phyloP scores from a whole-genome alignment of 345 rosid genomes.

The Citrus trifoliata region DNA sequence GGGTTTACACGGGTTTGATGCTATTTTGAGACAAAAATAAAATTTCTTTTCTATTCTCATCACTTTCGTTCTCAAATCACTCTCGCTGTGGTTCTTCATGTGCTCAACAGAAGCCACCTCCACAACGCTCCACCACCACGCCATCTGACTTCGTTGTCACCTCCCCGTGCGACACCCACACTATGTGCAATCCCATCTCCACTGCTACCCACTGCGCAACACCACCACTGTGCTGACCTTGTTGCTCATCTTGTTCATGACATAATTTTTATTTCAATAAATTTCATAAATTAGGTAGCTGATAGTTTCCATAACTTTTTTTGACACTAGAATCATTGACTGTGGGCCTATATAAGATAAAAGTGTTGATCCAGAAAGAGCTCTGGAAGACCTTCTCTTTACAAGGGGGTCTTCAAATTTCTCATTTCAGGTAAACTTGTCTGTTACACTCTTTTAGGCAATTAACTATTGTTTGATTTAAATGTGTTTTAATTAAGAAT shows the following conservation, averaged over 20 bases:
- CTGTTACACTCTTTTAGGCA: neutral
- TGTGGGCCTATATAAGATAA: conserved; percentile 42
- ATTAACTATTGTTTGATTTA: neutral
- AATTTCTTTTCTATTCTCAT: too few relatives aligned
- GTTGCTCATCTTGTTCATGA: neutral
- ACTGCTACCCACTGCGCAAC: too few relatives aligned
- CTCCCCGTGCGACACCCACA: too few relatives aligned
- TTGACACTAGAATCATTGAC: conserved; percentile 13
- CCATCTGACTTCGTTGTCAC: too few relatives aligned
- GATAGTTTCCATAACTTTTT: neutral
- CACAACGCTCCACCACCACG: too few relatives aligned
- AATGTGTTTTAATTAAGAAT: neutral
- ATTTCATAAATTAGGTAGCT: neutral
- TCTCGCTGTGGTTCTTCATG: too few relatives aligned
- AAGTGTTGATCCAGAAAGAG: conserved; percentile 50
- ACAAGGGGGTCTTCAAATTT: conserved; percentile 23
- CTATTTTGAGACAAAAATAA: too few relatives aligned
- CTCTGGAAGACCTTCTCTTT: conserved; percentile 43
- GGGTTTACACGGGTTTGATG: too few relatives aligned
- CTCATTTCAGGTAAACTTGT: conserved; percentile 36
- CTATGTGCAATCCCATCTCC: accelerated
- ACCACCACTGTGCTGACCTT: too few relatives aligned
- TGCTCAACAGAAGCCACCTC: too few relatives aligned
- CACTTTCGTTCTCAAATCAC: too few relatives aligned
- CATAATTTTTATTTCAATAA: neutral